These are phyloP conservation scores for Nitzschia putrida DNA, from an alignment of 108 stramenopile species.

Conservation along the genomic window DNA sequence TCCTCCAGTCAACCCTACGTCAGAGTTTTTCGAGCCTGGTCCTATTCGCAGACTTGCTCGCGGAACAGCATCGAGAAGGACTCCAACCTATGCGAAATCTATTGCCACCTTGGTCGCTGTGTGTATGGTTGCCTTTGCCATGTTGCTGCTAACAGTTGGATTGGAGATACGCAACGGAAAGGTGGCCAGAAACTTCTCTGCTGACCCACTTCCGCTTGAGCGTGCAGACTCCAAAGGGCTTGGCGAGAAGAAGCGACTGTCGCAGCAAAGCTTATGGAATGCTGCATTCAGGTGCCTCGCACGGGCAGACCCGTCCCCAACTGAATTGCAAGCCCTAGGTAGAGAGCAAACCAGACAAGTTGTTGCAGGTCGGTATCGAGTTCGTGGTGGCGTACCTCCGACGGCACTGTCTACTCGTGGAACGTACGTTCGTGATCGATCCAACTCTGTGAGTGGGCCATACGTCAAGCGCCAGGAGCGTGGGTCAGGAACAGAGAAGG, in stretches of 20 bases:
- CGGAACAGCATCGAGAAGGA: background rate
- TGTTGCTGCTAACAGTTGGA: background rate
- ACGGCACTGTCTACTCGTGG: constrained; percentile 57
- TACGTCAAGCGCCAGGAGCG: constrained; percentile 23
- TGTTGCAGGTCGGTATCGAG: constrained; percentile 58
- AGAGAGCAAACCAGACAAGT: constrained; percentile 78
- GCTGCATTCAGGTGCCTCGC: constrained; percentile 77
- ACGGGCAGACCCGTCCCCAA: constrained; percentile 66
- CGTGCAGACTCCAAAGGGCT: no score
- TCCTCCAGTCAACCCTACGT: background rate
- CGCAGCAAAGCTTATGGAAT: constrained; percentile 38
- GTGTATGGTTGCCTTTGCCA: background rate
- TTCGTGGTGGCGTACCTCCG: constrained; percentile 48
- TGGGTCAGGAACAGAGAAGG: constrained; percentile 35
- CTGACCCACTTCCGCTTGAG: no score
- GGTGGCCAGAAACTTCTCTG: no score
- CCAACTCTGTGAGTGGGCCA: constrained; percentile 11
- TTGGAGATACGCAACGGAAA: background rate
- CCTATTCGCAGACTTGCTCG: background rate
- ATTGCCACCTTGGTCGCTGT: no score
- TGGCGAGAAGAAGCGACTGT: constrained; percentile 11
- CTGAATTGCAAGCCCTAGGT: constrained; percentile 68
- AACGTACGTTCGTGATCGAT: constrained; percentile 50
- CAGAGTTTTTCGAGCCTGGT: no score
- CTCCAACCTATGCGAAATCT: no score